Conservation (phyloP, 2,329 filamentous ascomycete species). For the Elsinoe fawcettii region DNA sequence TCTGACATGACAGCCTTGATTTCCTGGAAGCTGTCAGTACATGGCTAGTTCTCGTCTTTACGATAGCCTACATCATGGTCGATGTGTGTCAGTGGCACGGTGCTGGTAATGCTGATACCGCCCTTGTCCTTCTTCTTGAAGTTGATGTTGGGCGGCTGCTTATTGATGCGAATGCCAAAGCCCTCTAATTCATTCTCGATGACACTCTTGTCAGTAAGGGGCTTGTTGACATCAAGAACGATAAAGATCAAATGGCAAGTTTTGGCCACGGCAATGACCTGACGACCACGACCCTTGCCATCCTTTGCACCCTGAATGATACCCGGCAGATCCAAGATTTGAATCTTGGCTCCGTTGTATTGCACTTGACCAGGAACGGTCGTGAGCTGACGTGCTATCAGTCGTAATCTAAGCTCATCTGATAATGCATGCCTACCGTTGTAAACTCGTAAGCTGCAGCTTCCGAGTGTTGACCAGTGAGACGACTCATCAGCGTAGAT, state of each 20-base stretch:
- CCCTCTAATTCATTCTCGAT: slow-evolving; percentile 94
- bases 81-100: slow-evolving; percentile 83
- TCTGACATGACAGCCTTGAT: slow-evolving; percentile 97
- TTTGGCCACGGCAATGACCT: slow-evolving; percentile 98
- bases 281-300: slow-evolving; percentile 88
- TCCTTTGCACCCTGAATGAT: slow-evolving; percentile 97
- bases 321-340: slow-evolving; percentile 92
- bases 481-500: slow-evolving; percentile 88
- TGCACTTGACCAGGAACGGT: slow-evolving; percentile 92
- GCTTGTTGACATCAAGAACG: slow-evolving; percentile 96
- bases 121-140: slow-evolving; percentile 99
- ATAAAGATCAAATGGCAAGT: slow-evolving; percentile 99
- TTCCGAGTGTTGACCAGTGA: slow-evolving; percentile 96
- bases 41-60: not conserved
- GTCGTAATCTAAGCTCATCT: not conserved
- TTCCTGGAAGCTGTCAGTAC: slow-evolving; percentile 44
- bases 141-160: slow-evolving; percentile 93
- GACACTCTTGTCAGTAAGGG: slow-evolving; percentile 88
- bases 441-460: slow-evolving; percentile 98
- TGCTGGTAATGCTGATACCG: slow-evolving; percentile 91
- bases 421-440: slow-evolving; percentile 42
- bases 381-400: slow-evolving; percentile 50
- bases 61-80: slow-evolving; percentile 59
- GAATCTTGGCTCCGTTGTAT: slow-evolving; percentile 95
- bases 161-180: slow-evolving; percentile 97